Evolutionary conservation across 176 grass and related monocot species (phyloP), one percentile per base, ranked within the genome.

Genomic region (Guadua angustifolia): DNA sequence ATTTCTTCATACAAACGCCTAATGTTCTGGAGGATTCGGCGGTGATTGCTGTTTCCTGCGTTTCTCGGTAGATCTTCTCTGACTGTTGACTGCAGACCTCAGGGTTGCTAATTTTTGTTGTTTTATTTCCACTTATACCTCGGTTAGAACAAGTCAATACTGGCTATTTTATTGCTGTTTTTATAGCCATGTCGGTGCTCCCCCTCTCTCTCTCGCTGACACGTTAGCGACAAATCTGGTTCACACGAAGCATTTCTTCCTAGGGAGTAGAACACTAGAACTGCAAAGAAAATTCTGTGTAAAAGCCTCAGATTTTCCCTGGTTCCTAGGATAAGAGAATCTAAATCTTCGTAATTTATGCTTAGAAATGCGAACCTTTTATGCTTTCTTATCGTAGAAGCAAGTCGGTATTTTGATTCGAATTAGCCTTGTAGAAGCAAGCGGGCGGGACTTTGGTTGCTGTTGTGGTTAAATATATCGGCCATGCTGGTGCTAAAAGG

Each of bases 311-410:
- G 49, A 39, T n/a, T 43, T 61, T 10, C 32, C 62, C 42, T 52
- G 5, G 21, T 65, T 66, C 65, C n/a, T 39, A 69, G 46, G 35
- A 8, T 66, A 66, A 53, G 17, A 9, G 5, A 35, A 21, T 69
- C 4, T n/a, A 25, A 26, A 29, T 55, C 46, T 21, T 36, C 25
- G 7, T 65, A 24, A 53, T 71, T 38, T 35, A 35, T 32, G 29
- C 5, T 0, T 42, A 42, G 2, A 16, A 39, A 25, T 7, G 22
- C 14, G 1, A 25, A 38, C 53, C 21, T 9, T 25, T 38, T 26
- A 66, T 82, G 78, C 88, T 75, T 86, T 14, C 88, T 61, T 86
- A 26, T 29, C 12, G 4, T 40, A 24, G 51, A 86, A 90, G 79
- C 73, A 86, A 86, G 19, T 39, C 9, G 36, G 4, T 26, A 6